phyloP scores from a whole-genome alignment of 352 stramenopile species.

The Globisporangium nagaii region DNA sequence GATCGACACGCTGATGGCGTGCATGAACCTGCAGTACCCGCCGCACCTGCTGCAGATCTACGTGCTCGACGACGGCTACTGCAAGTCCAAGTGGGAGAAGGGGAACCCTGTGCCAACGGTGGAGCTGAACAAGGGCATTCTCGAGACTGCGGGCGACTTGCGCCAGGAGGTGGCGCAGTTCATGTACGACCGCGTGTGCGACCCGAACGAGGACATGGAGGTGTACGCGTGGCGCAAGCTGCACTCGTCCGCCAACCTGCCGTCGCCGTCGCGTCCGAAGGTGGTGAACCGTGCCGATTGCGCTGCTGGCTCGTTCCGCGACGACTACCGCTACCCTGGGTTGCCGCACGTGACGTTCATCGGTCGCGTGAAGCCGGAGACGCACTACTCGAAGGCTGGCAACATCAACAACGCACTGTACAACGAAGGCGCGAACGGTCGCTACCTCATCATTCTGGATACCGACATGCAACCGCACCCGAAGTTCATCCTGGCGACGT shows the following conservation, averaged over 20 bases:
- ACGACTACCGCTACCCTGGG: slow-evolving; percentile 82
- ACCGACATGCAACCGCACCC: slow-evolving; percentile 84
- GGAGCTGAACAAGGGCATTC: slow-evolving; percentile 65
- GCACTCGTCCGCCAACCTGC: slow-evolving; percentile 78
- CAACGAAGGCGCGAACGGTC: slow-evolving; percentile 79
- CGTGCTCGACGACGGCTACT: slow-evolving; percentile 83
- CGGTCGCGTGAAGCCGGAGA: slow-evolving; percentile 67
- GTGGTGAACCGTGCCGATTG: slow-evolving; percentile 57
- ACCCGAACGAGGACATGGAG: slow-evolving; percentile 84
- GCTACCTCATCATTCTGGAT: slow-evolving; percentile 77
- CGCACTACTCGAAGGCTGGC: slow-evolving; percentile 80
- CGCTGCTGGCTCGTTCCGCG: slow-evolving; percentile 73
- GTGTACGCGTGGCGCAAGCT: slow-evolving; percentile 85
- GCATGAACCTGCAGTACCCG: slow-evolving; percentile 86
- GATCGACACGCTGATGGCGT: slow-evolving; percentile 83
- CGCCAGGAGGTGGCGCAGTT: slow-evolving; percentile 84
- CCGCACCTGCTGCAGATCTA: slow-evolving; percentile 84
- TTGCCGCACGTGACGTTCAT: slow-evolving; percentile 75
- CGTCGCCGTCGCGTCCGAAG: slow-evolving; percentile 55
- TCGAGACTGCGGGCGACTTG: slow-evolving; percentile 75
- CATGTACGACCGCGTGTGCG: slow-evolving; percentile 85
- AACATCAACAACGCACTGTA: slow-evolving; percentile 90
- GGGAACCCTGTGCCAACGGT: slow-evolving; percentile 60
- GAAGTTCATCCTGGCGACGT: slow-evolving; percentile 75
- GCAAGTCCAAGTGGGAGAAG: slow-evolving; percentile 75